Base-by-base conservation (phyloP, 2,329 filamentous ascomycete genomes). In the Aspergillus tamarii region DNA sequence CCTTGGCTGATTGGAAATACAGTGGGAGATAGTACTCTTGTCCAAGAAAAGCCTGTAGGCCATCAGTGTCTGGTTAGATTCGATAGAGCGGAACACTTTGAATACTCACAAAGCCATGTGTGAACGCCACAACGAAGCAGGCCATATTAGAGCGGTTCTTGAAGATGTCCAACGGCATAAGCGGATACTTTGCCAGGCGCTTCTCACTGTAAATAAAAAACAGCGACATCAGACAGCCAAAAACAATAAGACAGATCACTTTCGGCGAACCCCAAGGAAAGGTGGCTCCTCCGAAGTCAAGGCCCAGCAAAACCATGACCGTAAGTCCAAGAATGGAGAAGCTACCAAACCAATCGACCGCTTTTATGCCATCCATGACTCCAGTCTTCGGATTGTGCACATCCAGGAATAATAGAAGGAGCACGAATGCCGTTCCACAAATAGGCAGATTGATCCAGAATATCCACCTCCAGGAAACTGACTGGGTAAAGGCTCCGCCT, bases 21-120 rank as follows among this genome's bases (percentile, higher is more conserved):
- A 93, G 82, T 0, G 91, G 91, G 30, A 93, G 80, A 70, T 91
- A 93, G 76, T 91, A 93, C 57, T 88, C 85, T 1, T 83, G 83
- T 0, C 84, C 86, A 46, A 91, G 89, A 74, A 90, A 90, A 39
- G 87, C 84, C 70, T 88, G 80, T 61, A 72, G 78, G n/a, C 8
- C 21, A 56, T 64, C 46, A 63, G 55, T n/a, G 11, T n/a, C 11
- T 5, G 16, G 9, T 34, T 4, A 23, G 23, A 21, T 32, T 2
- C 19, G 3, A 46, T 11, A 2, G 12, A n/a, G 43, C 1, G 19
- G 4, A 23, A 16, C 34, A 36, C 1, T 55, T 28, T 21, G 11
- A 21, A 19, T 4, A 65, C 66, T 48, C 48, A 70, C 82, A 66
- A 84, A 83, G 16, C 80, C 80, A 67, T 86, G 83, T 19, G 78